Base-by-base conservation (phyloP, 225 moss, liverwort and hornwort species). In the Ulota crispa region DNA sequence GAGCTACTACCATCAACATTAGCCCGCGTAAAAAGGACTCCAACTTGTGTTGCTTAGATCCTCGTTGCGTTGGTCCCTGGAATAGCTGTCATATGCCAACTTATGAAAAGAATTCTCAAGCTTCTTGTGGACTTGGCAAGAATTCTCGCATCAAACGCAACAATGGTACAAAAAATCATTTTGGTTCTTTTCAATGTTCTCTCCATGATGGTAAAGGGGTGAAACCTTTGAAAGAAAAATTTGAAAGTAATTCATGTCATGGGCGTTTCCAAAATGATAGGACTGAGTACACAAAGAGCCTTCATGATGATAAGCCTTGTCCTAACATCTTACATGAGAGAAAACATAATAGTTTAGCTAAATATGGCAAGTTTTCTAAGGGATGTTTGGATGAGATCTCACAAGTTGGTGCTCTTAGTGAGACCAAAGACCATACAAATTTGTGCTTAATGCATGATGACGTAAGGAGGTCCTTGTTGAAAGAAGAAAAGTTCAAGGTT, bases 31-130 rank as follows among this genome's bases (percentile, higher is more conserved):
- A 47, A 31, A 70, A 72, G 69, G 59, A 61, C 19, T 64, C 64
- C 20, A 86, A 76, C 24, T 64, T 56, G 21, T 83, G 87, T 54
- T 73, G 27, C 42, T 84, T 83, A 59, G 81, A 84, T 79, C 68
- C 64, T 77, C 42, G 24, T 71, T 77, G 78, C 61, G 45, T 77
- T 70, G 88, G 80, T 73, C 21, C 78, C 60, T 84, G 65, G 26
- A 19, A 84, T 73, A 76, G 60, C 77, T 88, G 82, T 10, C 84
- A 88, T 80, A 80, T 77, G 83, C 75, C 86, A 74, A 80, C 78
- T 80, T 74, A 84, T 64, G 60, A n/a, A 32, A 90, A 73, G 70
- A 64, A 18, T 60, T 52, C 73, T 83, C 59, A 23, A 80, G 50
- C 76, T 86, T 64, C 78, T 69, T 80, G 30, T 76, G 56, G 60